These are phyloP conservation scores for Diaporthe amygdali DNA, from an alignment of 2,329 filamentous ascomycete genomes.

Conservation along the genomic window DNA sequence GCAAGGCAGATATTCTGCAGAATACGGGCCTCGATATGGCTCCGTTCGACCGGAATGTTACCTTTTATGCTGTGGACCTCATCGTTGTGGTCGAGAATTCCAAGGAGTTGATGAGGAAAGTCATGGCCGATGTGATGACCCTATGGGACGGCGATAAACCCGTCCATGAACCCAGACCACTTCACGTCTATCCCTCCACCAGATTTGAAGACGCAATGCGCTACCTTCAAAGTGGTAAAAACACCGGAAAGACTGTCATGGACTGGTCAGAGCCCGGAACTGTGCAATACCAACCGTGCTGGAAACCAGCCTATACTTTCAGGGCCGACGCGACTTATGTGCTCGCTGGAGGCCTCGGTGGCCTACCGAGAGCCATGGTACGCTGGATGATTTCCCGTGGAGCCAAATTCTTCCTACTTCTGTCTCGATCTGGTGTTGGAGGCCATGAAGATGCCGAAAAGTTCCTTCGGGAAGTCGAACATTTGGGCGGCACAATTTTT, in stretches of 20 bases:
- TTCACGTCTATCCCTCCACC: background rate
- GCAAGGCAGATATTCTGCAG: conserved; percentile 33
- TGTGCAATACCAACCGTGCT: background rate
- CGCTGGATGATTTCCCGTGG: conserved; percentile 25
- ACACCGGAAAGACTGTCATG: background rate
- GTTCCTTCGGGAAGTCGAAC: conserved; percentile 16
- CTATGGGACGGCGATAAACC: background rate
- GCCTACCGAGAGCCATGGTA: conserved; percentile 27
- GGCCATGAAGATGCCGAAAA: background rate
- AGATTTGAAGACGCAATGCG: background rate
- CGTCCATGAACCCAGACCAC: background rate
- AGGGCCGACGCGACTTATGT: conserved; percentile 27
- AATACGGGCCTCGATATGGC: conserved; percentile 45
- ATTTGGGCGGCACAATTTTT: background rate
- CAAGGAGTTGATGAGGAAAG: background rate
- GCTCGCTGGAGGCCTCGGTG: conserved; percentile 34
- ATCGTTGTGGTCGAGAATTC: background rate
- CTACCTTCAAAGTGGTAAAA: background rate
- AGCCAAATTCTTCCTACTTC: conserved; percentile 24
- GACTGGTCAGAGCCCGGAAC: background rate
- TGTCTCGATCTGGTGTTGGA: conserved; percentile 20
- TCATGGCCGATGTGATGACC: background rate
- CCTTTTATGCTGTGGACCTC: conserved; percentile 3
- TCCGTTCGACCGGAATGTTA: conserved; percentile 39
- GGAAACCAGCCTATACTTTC: background rate